Base-by-base conservation (phyloP, 1,284 basidiomycete genomes). In the Meripilus lineatus region DNA sequence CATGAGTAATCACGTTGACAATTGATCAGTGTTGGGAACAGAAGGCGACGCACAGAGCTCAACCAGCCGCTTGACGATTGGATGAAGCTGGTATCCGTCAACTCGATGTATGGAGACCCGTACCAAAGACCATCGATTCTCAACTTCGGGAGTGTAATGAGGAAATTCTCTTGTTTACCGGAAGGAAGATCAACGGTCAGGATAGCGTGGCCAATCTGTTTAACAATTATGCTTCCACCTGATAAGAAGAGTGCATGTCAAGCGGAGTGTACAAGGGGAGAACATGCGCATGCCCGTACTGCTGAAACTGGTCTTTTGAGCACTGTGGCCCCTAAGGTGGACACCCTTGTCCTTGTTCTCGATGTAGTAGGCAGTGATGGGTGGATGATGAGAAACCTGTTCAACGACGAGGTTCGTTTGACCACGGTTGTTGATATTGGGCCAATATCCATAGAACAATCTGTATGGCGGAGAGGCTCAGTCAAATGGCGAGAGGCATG, bases 381-480 rank as follows among this genome's bases (percentile, higher is more conserved):
- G 89, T 3, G 93, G 93, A 65, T 95, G 93, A 60, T 95, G 93
- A 22, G 92, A 95, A 41, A 97, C 94, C 67, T 99, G 95, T 70
- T 99, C 95, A n/a, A 95, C 90, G 30, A 89, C 77, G 23, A 99
- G 77, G 37, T 75, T 73, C 13, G 91, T 94, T 63, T 88, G 78
- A n/a, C 90, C 90, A 18, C 86, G 81, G n/a, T 79, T 81, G 49
- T 81, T 69, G 59, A 89, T 84, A 1, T 11, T 13, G 7, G 93
- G 89, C 94, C 95, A 99, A 49, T 74, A 65, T 38, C 95, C 95
- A 54, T 93, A 93, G 71, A 98, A 98, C 32, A 93, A 71, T 62
- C 86, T 87, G 49, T 3, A 39, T 4, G 22, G 15, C 11, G 23
- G 41, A 25, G 35, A 20, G 35, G 7, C 49, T 26, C 30, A 44